Evolutionary conservation across 2,329 filamentous ascomycete genomes (phyloP), one percentile per base, ranked within the genome.

Genomic region (Aspergillus niger): DNA sequence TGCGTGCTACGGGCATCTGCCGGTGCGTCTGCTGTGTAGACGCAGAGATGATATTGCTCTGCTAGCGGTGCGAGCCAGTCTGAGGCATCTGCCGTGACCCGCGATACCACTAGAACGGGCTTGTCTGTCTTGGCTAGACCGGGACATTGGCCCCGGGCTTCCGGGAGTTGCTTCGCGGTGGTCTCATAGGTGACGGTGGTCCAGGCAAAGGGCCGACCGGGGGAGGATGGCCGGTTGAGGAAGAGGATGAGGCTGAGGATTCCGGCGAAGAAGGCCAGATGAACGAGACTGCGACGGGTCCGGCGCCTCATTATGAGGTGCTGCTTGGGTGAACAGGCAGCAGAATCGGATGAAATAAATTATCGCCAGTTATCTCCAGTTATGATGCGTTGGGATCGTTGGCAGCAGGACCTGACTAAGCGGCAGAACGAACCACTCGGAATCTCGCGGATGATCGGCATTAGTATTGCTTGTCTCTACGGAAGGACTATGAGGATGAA

Each of bases 91-190:
- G 73, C 66, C n/a, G 67, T 63, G 28, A 79, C 72, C 43, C 75
- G 73, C 0, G 80, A 76, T 0, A 83, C 77, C 3, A 83, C 70
- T 20, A 83, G 67, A 1, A 76, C 80, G 3, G 81, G 80, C 62
- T 81, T 82, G 4, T 68, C 67, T 41, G 65, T 70, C 2, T 63
- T 60, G 30, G 69, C 60, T 3, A 83, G 69, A 0, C 77, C 76
- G 1, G 79, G 79, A 66, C 81, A 83, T 55, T 72, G 64, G 28
- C 81, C 81, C 43, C 73, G 74, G 48, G 75, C 57, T 28, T 70
- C 65, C 3, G 75, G 73, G n/a, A 77, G 65, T 4, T 64, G 67
- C n/a, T 69, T 52, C n/a, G 76, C 67, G 8, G 69, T 70, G 3
- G 77, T 75, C 65, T 71, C 63, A 66, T 83, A 83, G 49, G 73